Conservation (phyloP, 2,329 filamentous ascomycete species). For the Nothophoma quercina region DNA sequence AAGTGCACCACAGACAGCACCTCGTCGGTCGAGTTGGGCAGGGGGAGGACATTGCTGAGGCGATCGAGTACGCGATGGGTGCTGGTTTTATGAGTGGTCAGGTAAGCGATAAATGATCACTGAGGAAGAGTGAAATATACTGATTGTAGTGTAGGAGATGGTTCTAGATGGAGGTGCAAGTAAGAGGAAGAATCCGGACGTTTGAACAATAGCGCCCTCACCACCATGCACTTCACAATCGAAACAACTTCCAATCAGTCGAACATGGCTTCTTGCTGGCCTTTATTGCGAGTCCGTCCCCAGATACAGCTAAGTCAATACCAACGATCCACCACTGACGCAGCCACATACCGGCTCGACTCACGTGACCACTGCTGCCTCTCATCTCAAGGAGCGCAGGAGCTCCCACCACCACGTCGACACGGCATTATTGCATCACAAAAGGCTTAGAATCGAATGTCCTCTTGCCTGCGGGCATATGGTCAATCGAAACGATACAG, state of each 20-base stretch:
- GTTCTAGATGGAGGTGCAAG: conserved; percentile 32
- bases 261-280: neutral
- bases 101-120: conserved; percentile 27
- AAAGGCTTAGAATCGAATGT: neutral
- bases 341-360: neutral
- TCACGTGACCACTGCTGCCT: conserved; percentile 2
- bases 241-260: neutral
- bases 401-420: too few relatives aligned
- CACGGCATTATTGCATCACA: neutral
- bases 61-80: conserved; percentile 53
- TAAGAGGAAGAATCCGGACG: conserved; percentile 33
- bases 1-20: conserved; percentile 59
- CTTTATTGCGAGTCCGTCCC: too few relatives aligned
- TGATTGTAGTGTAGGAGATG: conserved; percentile 22
- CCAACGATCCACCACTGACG: neutral
- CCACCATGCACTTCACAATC: neutral
- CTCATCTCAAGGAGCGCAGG: too few relatives aligned
- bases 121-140: neutral
- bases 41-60: conserved; percentile 56
- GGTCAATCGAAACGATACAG: conserved; percentile 44
- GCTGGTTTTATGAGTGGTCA: conserved; percentile 50
- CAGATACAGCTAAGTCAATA: neutral
- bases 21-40: conserved; percentile 58
- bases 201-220: neutral
- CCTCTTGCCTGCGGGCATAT: conserved; percentile 4